Percentiles rank a stretch among this genome's conserved stretches.
phyloP scores from a whole-genome alignment of 225 moss, liverwort and hornwort species.

The Ulota crispa region DNA sequence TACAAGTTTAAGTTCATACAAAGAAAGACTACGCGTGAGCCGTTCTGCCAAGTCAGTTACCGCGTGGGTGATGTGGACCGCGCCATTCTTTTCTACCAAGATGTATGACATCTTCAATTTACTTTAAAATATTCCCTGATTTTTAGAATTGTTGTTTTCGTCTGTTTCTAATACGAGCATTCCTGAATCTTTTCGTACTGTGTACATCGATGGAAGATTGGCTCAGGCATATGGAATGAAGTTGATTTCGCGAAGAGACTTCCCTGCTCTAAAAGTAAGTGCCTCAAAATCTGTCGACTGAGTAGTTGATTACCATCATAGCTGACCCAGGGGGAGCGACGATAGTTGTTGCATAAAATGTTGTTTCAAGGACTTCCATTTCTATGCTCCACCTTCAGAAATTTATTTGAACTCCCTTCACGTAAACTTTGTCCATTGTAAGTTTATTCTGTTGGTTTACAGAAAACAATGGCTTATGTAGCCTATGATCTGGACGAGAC shows the following conservation, averaged over 20 bases:
- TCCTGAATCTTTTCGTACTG: not conserved
- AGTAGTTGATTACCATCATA: no score
- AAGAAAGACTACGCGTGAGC: conserved; percentile 16
- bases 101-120: conserved; percentile 24
- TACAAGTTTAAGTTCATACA: conserved; percentile 44
- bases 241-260: conserved; percentile 23
- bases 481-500: conserved; percentile 36
- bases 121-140: not conserved
- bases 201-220: conserved; percentile 17
- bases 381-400: not conserved
- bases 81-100: conserved; percentile 40
- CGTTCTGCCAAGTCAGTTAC: conserved; percentile 46
- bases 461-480: conserved; percentile 33
- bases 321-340: not conserved
- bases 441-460: not conserved
- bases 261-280: conserved; percentile 24
- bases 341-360: not conserved
- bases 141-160: not conserved
- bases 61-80: conserved; percentile 27
- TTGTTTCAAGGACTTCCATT: not conserved
- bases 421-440: not conserved
- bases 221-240: conserved; percentile 41
- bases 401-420: not conserved
- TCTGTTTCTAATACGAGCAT: not conserved
- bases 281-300: not conserved